Percentiles rank a stretch among this genome's conserved stretches.
Conservation (phyloP, 805 yeast genomes). For the Saccharomycopsis vini region DNA sequence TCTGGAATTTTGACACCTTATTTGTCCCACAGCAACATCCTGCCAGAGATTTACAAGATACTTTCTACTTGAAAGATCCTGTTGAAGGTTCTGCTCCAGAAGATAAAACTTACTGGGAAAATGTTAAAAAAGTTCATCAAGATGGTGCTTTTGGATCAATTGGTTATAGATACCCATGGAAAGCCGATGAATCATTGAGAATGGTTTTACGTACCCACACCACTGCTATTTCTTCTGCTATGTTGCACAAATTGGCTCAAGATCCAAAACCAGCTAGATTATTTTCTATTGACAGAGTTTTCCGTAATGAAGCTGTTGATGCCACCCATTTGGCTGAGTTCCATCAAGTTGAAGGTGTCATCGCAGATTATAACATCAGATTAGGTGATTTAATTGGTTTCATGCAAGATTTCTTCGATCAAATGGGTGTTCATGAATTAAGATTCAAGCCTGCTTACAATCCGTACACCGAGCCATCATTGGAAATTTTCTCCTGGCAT, state of each 20-base stretch:
- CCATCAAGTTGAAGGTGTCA: slow-evolving; percentile 98
- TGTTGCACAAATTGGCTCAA: slow-evolving; percentile 79
- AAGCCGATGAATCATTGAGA: slow-evolving; percentile 77
- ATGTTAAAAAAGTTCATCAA: slow-evolving; percentile 78
- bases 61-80: slow-evolving; percentile 96
- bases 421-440: slow-evolving; percentile 93
- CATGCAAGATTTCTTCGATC: slow-evolving; percentile 93
- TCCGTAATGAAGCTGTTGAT: slow-evolving; percentile 99
- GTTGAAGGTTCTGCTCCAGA: slow-evolving; percentile 69
- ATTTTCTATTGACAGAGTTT: slow-evolving; percentile 95
- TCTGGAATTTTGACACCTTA: slow-evolving; percentile 97
- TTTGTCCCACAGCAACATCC: slow-evolving; percentile 99
- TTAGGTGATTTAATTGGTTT: slow-evolving; percentile 95
- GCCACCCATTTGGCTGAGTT: slow-evolving; percentile 99
- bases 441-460: slow-evolving; percentile 98
- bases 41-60: slow-evolving; percentile 97
- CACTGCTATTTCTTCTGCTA: slow-evolving; percentile 83
- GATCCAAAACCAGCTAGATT: slow-evolving; percentile 86
- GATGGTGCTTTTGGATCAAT: slow-evolving; percentile 87
- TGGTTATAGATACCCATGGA: slow-evolving; percentile 99
- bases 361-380: slow-evolving; percentile 92
- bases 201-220: slow-evolving; percentile 96
- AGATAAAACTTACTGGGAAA: slow-evolving; percentile 69
- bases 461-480: slow-evolving; percentile 98
- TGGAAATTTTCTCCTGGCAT: slow-evolving; percentile 97